phyloP scores from a whole-genome alignment of 176 grass and related monocot genomes.

The Oryza glumipatula region DNA sequence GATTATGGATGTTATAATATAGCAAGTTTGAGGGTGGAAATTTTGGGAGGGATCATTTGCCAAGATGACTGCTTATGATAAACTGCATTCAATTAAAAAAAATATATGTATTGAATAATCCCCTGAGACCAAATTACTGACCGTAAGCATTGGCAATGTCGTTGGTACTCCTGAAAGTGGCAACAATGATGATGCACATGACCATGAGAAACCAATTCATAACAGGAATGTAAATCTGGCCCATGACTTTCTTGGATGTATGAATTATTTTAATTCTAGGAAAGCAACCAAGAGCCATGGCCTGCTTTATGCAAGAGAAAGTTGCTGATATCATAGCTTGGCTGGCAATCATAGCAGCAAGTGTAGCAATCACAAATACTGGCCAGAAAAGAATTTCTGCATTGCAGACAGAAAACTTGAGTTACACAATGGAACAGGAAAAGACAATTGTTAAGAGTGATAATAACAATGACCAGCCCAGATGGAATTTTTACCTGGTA shows the following conservation, averaged over 20 bases:
- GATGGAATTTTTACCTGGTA: constrained; percentile 67
- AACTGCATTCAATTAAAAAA: not conserved
- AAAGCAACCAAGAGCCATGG: constrained; percentile 96
- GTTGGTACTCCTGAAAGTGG: constrained; percentile 84
- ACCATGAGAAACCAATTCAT: constrained; percentile 98
- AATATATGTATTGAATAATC: constrained; percentile 3
- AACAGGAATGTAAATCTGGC: constrained; percentile 98
- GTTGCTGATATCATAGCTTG: constrained; percentile 99
- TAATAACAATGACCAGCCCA: constrained; percentile 17
- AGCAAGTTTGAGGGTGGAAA: not conserved
- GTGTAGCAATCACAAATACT: constrained; percentile 90
- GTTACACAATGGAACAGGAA: constrained; percentile 10
- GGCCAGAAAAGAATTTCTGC: constrained; percentile 89
- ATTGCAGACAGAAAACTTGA: constrained; percentile 36
- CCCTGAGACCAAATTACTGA: constrained; percentile 40
- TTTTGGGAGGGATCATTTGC: not conserved
- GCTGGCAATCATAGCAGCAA: constrained; percentile 98
- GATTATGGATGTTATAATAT: not conserved
- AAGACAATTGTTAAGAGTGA: constrained; percentile 24
- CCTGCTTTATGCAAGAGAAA: constrained; percentile 99
- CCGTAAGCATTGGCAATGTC: constrained; percentile 98
- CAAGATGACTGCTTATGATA: not conserved
- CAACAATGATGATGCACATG: constrained; percentile 91
- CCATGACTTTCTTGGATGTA: constrained; percentile 94
- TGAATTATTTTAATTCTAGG: constrained; percentile 93